Percentiles rank a stretch among this genome's conserved stretches.
Conservation (phyloP, 768 basidiomycete species). For the Cantharellus anzutake region DNA sequence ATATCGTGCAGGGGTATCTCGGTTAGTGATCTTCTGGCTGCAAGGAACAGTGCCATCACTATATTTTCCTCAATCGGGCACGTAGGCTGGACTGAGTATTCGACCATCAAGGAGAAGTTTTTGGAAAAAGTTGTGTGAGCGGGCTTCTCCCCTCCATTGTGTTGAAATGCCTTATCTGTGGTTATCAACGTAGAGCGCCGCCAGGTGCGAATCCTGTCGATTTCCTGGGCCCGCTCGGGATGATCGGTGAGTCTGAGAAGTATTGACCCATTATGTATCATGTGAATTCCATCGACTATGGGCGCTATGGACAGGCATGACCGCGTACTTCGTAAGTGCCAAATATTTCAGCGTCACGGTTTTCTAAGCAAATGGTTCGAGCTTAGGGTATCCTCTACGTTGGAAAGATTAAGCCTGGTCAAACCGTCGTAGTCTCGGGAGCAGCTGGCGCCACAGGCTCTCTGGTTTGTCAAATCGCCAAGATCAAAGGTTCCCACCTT, state of each 20-base stretch:
- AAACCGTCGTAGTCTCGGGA: constrained; percentile 71
- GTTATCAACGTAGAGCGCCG: constrained; percentile 15
- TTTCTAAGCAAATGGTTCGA: not conserved
- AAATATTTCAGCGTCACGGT: not conserved
- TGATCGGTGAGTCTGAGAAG: constrained; percentile 31
- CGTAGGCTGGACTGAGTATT: constrained; percentile 64
- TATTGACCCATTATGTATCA: not conserved
- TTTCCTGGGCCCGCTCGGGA: constrained; percentile 63
- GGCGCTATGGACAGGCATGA: constrained; percentile 35
- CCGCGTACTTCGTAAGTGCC: constrained; percentile 65
- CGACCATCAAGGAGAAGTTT: constrained; percentile 33
- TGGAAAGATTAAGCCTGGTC: constrained; percentile 62
- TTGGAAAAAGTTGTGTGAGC: constrained; percentile 38
- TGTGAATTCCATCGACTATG: not conserved
- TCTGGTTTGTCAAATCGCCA: constrained; percentile 67
- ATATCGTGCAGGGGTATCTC: constrained; percentile 40
- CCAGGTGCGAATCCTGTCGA: constrained; percentile 50
- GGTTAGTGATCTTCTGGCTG: constrained; percentile 11
- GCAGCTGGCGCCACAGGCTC: constrained; percentile 87
- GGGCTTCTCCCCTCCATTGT: not conserved
- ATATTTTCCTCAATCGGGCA: not conserved
- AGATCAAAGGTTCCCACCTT: constrained; percentile 29
- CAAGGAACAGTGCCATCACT: constrained; percentile 22
- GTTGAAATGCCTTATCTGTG: not conserved
- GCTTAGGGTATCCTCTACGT: constrained; percentile 63